Evolutionary conservation across 257 asterid species (phyloP).

Genomic region (Gardenia jasminoides): DNA sequence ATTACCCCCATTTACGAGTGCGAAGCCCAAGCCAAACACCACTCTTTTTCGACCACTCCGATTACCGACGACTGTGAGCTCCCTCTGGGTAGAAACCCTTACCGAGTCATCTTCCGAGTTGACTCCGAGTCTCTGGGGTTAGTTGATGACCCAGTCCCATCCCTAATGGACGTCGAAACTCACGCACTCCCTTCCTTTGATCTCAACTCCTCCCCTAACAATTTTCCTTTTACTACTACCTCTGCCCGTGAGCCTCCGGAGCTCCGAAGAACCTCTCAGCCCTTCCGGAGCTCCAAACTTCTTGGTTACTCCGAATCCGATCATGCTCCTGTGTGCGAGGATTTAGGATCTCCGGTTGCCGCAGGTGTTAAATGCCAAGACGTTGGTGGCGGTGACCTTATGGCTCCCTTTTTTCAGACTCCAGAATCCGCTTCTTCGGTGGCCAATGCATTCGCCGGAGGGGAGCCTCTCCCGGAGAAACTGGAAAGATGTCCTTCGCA

Average conservation of each 20-base stretch:
- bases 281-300: slow-evolving; percentile 21
- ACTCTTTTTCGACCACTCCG: neutral
- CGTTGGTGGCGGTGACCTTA: neutral
- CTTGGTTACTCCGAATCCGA: slow-evolving; percentile 10
- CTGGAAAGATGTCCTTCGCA: slow-evolving; percentile 25
- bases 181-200: slow-evolving; percentile 45
- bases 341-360: slow-evolving; percentile 17
- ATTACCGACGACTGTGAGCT: neutral
- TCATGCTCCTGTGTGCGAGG: slow-evolving; percentile 8
- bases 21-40: no score
- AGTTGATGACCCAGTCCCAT: slow-evolving; percentile 4
- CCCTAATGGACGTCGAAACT: slow-evolving; percentile 57
- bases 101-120: slow-evolving; percentile 13
- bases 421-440: slow-evolving; percentile 8
- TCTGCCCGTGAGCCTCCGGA: slow-evolving; percentile 23
- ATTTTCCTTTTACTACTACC: slow-evolving; percentile 18
- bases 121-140: slow-evolving; percentile 7
- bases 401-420: neutral
- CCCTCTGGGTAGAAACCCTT: neutral
- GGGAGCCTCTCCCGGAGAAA: slow-evolving; percentile 19
- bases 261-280: slow-evolving; percentile 8
- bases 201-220: slow-evolving; percentile 27
- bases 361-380: slow-evolving; percentile 12
- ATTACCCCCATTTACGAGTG: no score
- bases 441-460: slow-evolving; percentile 18